Percentiles rank a stretch among this genome's conserved stretches.
Conservation (phyloP, 176 grass and related monocot species). For the Carex pumila region DNA sequence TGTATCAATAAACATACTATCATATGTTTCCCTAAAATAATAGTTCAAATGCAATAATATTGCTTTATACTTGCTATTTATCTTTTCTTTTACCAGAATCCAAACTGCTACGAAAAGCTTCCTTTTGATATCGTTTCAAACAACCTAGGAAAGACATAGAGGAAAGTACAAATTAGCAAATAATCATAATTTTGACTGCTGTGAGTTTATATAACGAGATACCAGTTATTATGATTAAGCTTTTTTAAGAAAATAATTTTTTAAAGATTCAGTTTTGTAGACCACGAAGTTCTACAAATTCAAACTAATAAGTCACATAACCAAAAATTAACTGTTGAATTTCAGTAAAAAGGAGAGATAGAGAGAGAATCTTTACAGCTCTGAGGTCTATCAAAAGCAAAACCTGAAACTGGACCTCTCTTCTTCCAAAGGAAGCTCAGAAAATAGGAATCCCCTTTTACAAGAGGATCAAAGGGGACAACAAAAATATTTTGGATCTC, state of each 20-base stretch:
- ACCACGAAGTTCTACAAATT: not conserved
- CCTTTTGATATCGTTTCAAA: not conserved
- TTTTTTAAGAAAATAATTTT: not conserved
- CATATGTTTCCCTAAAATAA: not conserved
- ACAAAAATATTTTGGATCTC: not conserved
- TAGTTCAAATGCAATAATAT: slow-evolving; percentile 5
- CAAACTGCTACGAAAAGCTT: not conserved
- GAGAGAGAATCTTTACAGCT: not conserved
- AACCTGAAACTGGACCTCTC: not conserved
- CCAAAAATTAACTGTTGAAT: not conserved
- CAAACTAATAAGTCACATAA: not conserved
- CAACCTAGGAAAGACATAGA: not conserved
- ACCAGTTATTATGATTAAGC: not conserved
- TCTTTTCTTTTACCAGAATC: not conserved
- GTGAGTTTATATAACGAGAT: not conserved
- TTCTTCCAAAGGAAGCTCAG: not conserved
- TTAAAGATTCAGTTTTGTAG: not conserved
- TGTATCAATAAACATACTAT: not conserved
- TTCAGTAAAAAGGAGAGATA: not conserved
- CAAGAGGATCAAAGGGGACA: not conserved
- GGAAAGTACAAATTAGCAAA: not conserved
- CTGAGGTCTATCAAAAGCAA: not conserved
- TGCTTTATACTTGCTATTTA: not conserved
- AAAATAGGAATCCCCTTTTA: not conserved
- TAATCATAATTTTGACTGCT: not conserved